Evolutionary conservation across 768 basidiomycete genomes (phyloP), one percentile per base, ranked within the genome.

Genomic region (Amanita rimosa): DNA sequence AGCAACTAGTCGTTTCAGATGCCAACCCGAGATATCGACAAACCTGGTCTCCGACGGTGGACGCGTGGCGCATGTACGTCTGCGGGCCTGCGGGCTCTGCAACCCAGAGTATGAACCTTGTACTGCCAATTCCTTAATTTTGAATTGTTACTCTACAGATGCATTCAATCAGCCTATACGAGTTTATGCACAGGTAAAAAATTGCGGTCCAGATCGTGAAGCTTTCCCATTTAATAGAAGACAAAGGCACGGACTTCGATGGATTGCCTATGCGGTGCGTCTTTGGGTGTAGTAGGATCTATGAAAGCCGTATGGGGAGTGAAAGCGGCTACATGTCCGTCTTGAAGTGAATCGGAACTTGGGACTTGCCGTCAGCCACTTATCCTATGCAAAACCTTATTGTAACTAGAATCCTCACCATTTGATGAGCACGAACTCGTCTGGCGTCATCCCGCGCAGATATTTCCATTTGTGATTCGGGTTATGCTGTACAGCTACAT

Each of bases 391-490:
- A n/a, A 41, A 26, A 5, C 4, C 10, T 13, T n/a, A n/a, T n/a
- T n/a, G n/a, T n/a, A n/a, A 16, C n/a, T 7, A 9, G 6, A 43
- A 16, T 29, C 3, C 41, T 44, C 44, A 74, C 75, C 76, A 78
- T 60, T 79, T 79, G 45, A 79, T 71, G 26, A 79, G 56, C 6
- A 75, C 66, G 16, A 68, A 44, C 53, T 79, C 78, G 3, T 76
- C 73, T 5, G 70, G 68, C 0, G 63, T 66, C 65, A 76, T 68
- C 0, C 68, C 73, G 43, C 59, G 55, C 43, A 68, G 52, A 53
- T 76, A 79, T 53, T 72, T 73, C 77, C 78, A 81, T 54, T 62
- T 67, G 49, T 78, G 73, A 6, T 66, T 60, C 0, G 70, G 63
- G 54, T 67, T 74, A 49, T 71, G 67, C 49, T 59, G 67, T 17